These are phyloP conservation scores for Aspergillus carlsbadensis DNA, from an alignment of 495 filamentous ascomycete genomes.

Conservation along the genomic window DNA sequence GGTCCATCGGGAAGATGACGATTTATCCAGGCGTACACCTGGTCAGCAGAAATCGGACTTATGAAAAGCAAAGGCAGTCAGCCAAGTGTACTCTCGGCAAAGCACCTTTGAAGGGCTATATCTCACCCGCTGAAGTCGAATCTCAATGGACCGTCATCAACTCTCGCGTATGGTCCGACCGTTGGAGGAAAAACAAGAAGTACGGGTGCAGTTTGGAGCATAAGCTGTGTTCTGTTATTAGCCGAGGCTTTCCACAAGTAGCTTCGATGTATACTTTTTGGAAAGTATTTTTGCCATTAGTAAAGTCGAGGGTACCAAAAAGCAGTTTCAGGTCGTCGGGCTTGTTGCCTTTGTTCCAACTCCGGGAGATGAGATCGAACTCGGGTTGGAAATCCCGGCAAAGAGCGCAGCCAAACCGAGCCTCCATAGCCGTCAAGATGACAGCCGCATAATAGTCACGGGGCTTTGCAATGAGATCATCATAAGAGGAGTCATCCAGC, in stretches of 20 bases:
- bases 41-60: constrained; percentile 73
- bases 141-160: constrained; percentile 65
- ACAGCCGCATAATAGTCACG: constrained; percentile 82
- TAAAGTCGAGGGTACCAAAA: constrained; percentile 87
- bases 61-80: background rate
- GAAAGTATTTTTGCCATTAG: constrained; percentile 80
- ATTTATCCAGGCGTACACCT: constrained; percentile 73
- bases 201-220: constrained; percentile 92
- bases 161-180: constrained; percentile 73
- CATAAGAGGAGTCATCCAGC: constrained; percentile 73
- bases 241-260: background rate
- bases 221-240: constrained; percentile 57
- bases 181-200: constrained; percentile 88
- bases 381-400: constrained; percentile 93
- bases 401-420: constrained; percentile 79
- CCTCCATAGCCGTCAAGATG: constrained; percentile 83
- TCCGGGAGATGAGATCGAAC: constrained; percentile 84
- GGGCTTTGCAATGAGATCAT: constrained; percentile 69
- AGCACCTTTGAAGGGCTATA: background rate
- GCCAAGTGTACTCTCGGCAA: background rate
- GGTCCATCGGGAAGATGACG: constrained; percentile 74
- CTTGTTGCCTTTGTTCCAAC: constrained; percentile 83
- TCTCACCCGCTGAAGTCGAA: constrained; percentile 88
- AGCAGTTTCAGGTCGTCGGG: constrained; percentile 67
- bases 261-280: constrained; percentile 65